Base-by-base conservation (phyloP, 768 basidiomycete species). In the Asterophora lycoperdoides region DNA sequence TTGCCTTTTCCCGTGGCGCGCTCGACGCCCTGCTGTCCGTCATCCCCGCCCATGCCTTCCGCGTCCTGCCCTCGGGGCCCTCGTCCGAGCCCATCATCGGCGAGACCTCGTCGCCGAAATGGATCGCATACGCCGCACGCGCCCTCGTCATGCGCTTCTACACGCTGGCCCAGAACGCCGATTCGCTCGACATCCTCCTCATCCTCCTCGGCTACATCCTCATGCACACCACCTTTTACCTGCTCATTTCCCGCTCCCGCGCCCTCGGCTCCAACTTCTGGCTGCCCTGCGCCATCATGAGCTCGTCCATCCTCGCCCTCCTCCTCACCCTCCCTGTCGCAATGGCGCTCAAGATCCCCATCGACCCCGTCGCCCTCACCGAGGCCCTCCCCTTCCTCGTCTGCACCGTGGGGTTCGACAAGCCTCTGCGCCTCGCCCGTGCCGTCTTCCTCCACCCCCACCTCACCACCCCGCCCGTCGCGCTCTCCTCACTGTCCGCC, bases 331-430 rank as follows among this genome's bases (percentile, higher is more conserved):
- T 98, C 5, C 86, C 95, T 11, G 78, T 86, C 44, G 83, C 83
- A 7, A 72, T 78, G 66, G 65, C 78, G 10, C 75, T 97, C 49
- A 76, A 78, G 57, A 91, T 99, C 50, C 86, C 84, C 15, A 84
- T 99, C 57, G 94, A 98, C 64, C 92, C 93, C 1, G 86, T 98
- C 45, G 85, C 86, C 8, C 77, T 99, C 43, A 92, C 90, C 8
- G 96, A 99, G 66, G 95, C 96, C 0, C 79, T 99, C 0, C 96
- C 96, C 0, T 98, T 98, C 83, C 75, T 98, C 41, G 94, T 99
- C 30, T 95, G 95, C 66, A 96, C 93, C 1, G 84, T 99, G 51
- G 95, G 95, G 6, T 99, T 98, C 65, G 96, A 99, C 69, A 98
- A 99, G 65, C 95, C 94, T 0, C 83, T 95, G 39, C 81, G 90